Evolutionary conservation across 208 protist genomes (phyloP), one percentile per base, ranked within the genome.

Genomic region (Crithidia brevicula): DNA sequence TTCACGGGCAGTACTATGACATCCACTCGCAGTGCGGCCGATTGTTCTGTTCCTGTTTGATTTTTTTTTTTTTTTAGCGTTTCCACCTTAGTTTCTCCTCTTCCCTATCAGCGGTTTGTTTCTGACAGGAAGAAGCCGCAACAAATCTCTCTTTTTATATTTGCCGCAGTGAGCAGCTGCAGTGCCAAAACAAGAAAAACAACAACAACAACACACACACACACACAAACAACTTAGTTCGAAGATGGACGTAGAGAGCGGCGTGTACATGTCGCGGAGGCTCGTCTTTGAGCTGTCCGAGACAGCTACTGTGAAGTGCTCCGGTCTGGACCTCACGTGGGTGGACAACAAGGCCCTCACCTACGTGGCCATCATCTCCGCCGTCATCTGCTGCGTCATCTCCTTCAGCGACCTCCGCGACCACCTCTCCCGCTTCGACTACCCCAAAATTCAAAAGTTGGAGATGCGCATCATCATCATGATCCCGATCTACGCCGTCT

Each of bases 401-500:
- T 86, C 82, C 31, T 89, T 91, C 63, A 46, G 45, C 18, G 79
- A 94, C 28, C 65, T 94, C 22, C 79, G 80, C 36, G 77, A 87
- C 43, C 91, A 96, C 65, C 68, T 96, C 13, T 72, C 80, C 2
- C 72, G 87, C 20, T 87, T 93, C 56, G 86, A 93, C 68, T 89
- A 91, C 43, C 86, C 88, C 0, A 76, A 92, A 46, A 23, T 96
- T 15, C 91, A 96, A 72, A 77, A 89, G 64, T 47, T 89, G 22
- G 83, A 93, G 61, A 86, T 95, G 80, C 89, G 92, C 42, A 93
- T 96, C 31, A 74, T 96, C 56, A 43, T 88, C 16, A 94, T 96
- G 92, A 89, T 96, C 53, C 92, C 92, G 20, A 86, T 95, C 34
- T 95, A 92, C 74, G 87, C 83, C 46, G 23, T 93, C 56, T 89